Evolutionary conservation across 768 basidiomycete genomes (phyloP), one percentile per base, ranked within the genome.

Genomic region (Boletus pseudopeckii): DNA sequence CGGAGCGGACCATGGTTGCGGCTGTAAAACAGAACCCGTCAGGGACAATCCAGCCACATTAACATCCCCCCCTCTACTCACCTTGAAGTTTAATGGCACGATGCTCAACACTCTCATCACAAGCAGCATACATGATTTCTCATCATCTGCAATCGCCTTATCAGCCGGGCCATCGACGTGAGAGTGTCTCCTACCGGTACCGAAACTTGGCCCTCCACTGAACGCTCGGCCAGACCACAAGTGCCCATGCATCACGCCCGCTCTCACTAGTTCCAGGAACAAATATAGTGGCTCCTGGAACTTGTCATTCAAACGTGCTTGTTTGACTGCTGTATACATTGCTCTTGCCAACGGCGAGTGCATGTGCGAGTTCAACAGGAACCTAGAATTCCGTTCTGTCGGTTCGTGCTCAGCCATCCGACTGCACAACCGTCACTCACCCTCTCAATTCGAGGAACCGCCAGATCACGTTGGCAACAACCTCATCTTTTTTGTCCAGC

Each of bases 381-480:
- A 97, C 60, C 95, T 97, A 64, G 54, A 50, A 50, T 52, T 18
- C 41, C 56, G 56, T 39, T 34, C 50, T 45, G 32, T 60, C 50
- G 41, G 59, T 52, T 15, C 57, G 33, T 22, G 52, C 17, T 36
- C 34, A 32, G 17, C 34, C 10, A 45, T 34, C 47, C 52, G 44
- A n/a, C 54, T n/a, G 8, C 57, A 58, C 44, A 15, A 44, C 18
- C 7, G 24, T 37, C 52, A 58, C 53, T 68, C 72, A 96, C 95
- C 94, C 93, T 72, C 97, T 78, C 53, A 98, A 76, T 70, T 98
- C 96, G 52, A 99, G 80, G 81, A 98, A 98, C 49, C 96, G 84
- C 95, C 95, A 98, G 51, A 99, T 90, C 26, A 96, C 94, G 67
- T 99, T 99, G 8, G 95, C 95, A 4, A 99, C 97, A 0, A 97